A percentile compares a stretch with the other conserved stretches of the same genome.
Evolutionary conservation across 2,329 filamentous ascomycete species (phyloP).

Genomic region (Colletotrichum tropicicola): DNA sequence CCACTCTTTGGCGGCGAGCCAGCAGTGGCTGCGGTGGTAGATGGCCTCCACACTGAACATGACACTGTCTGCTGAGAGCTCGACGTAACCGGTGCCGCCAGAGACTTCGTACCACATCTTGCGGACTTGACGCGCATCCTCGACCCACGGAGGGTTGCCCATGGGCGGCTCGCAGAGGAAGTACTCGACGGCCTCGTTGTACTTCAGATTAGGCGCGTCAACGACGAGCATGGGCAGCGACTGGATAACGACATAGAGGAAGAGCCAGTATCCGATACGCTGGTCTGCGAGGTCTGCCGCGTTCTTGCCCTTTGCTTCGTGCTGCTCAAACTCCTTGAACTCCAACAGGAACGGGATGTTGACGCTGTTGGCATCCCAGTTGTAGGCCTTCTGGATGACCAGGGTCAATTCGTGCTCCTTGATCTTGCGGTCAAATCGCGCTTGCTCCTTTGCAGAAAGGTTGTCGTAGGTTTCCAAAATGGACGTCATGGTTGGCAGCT

Average conservation of each 20-base stretch:
- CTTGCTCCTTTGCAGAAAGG: slow-evolving; percentile 77
- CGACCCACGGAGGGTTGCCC: slow-evolving; percentile 77
- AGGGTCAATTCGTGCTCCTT: slow-evolving; percentile 81
- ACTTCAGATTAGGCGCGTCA: slow-evolving; percentile 75
- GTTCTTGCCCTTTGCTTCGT: slow-evolving; percentile 70
- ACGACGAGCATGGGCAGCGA: slow-evolving; percentile 80
- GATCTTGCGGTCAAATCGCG: slow-evolving; percentile 76
- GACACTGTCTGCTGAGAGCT: slow-evolving; percentile 67
- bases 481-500: slow-evolving; percentile 74
- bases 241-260: slow-evolving; percentile 81
- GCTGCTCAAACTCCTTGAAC: slow-evolving; percentile 77
- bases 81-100: slow-evolving; percentile 64
- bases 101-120: slow-evolving; percentile 81
- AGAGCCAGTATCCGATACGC: slow-evolving; percentile 82
- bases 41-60: slow-evolving; percentile 70
- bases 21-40: slow-evolving; percentile 67
- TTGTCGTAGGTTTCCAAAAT: slow-evolving; percentile 72
- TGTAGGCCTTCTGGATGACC: slow-evolving; percentile 83
- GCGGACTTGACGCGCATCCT: slow-evolving; percentile 69
- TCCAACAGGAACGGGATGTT: slow-evolving; percentile 71
- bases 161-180: slow-evolving; percentile 82
- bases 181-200: slow-evolving; percentile 79
- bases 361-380: slow-evolving; percentile 72
- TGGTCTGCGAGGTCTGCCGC: slow-evolving; percentile 75
- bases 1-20: slow-evolving; percentile 62